Evolutionary conservation across 1,284 basidiomycete genomes (phyloP).

Genomic region (Austroboletus niveus): DNA sequence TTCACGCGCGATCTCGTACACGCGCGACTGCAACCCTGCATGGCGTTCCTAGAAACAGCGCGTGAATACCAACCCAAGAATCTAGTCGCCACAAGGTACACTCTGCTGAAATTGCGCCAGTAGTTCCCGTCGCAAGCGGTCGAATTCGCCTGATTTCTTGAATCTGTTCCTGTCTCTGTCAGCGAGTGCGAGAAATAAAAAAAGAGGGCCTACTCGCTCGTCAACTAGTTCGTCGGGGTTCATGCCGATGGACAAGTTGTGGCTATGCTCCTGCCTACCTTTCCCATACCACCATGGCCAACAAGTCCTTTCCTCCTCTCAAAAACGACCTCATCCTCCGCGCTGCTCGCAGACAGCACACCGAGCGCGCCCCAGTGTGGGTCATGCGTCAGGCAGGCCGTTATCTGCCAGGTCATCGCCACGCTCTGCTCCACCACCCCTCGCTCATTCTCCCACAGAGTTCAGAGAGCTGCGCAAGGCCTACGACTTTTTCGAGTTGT

Average conservation of each 20-base stretch:
- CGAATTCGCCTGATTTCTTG: conserved; percentile 79
- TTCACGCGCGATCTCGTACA: conserved; percentile 59
- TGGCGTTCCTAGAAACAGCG: conserved; percentile 44
- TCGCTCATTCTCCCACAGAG: conserved; percentile 50
- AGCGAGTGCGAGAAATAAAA: not conserved
- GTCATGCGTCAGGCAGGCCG: conserved; percentile 98
- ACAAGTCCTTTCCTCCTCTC: conserved; percentile 62
- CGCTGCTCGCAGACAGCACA: conserved; percentile 85
- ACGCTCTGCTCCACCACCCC: not conserved
- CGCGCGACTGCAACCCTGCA: conserved; percentile 49
- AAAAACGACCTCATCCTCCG: conserved; percentile 90
- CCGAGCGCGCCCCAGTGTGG: conserved; percentile 95
- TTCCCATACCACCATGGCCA: conserved; percentile 24
- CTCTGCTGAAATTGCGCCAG: conserved; percentile 61
- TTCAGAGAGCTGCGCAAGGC: conserved; percentile 80
- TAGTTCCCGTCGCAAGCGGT: conserved; percentile 65
- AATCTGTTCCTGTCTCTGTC: conserved; percentile 45
- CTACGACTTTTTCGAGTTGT: conserved; percentile 93
- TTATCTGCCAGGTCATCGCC: conserved; percentile 81
- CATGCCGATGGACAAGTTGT: not conserved
- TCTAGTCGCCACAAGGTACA: conserved; percentile 34
- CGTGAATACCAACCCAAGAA: no score
- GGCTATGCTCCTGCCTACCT: conserved; percentile 15
- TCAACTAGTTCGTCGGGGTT: conserved; percentile 52
- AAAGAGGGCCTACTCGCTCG: conserved; percentile 50